Percentiles rank a stretch among this genome's conserved stretches.
Conservation (phyloP, 805 yeast species). For the Yamadazyma takamatsuzukensis region DNA sequence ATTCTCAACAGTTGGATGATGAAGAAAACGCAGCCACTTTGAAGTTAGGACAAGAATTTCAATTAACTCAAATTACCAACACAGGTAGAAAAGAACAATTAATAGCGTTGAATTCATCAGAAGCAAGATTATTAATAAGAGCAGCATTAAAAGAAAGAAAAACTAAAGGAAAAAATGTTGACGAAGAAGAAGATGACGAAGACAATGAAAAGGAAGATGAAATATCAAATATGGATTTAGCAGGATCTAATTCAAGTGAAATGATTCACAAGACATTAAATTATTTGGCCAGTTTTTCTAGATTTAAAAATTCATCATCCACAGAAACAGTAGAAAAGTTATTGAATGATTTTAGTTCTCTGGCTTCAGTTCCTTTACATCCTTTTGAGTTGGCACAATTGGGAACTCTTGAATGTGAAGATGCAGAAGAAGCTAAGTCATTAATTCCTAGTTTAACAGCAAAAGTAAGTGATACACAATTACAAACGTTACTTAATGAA, state of each 20-base stretch:
- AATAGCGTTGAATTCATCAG: constrained; percentile 83
- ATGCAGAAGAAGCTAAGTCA: constrained; percentile 94
- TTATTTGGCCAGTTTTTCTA: constrained; percentile 76
- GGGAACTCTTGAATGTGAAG: constrained; percentile 90
- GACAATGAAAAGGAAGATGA: constrained; percentile 43
- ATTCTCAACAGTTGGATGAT: constrained; percentile 61
- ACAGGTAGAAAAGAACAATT: constrained; percentile 74
- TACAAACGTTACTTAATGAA: constrained; percentile 85
- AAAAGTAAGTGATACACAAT: constrained; percentile 81
- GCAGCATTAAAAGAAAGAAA: constrained; percentile 75
- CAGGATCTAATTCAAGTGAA: constrained; percentile 75
- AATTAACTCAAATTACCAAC: constrained; percentile 72
- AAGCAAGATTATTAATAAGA: constrained; percentile 84
- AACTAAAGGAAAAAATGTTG: constrained; percentile 35
- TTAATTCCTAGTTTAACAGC: constrained; percentile 81
- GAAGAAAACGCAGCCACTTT: constrained; percentile 90
- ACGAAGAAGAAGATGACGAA: constrained; percentile 25
- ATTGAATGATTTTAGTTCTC: constrained; percentile 60
- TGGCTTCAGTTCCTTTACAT: constrained; percentile 58
- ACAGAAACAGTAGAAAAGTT: constrained; percentile 91
- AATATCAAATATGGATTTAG: constrained; percentile 45
- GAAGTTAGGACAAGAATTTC: constrained; percentile 91
- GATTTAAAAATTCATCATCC: constrained; percentile 90
- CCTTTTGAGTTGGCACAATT: constrained; percentile 95
- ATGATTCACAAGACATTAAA: constrained; percentile 90